Base-by-base conservation (phyloP, 2,329 filamentous ascomycete genomes). In the Metarhizium album region DNA sequence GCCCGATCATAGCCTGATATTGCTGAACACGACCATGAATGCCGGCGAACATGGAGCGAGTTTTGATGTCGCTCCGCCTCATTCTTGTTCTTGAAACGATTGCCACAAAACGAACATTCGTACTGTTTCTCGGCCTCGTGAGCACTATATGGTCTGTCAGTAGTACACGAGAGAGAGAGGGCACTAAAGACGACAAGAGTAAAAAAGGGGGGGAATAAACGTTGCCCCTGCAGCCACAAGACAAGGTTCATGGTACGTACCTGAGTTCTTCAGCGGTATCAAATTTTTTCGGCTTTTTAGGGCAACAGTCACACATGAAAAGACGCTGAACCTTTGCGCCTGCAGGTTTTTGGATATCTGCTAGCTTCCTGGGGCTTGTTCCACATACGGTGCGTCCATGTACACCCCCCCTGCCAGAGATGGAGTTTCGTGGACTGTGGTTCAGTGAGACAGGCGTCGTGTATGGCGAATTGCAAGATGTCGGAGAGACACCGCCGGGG, bases 21-120 rank as follows among this genome's bases (percentile, higher is more conserved):
- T 1, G 90, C 88, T 31, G 90, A 90, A 67, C 93, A 98, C 11
- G 91, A 96, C 93, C 93, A 98, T 46, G 90, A 96, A 70, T 97
- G 90, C 23, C 86, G 84, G 33, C 91, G 83, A 8, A 97, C 78
- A 67, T 97, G 91, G 11, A 97, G 79, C 14, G 90, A 95, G 62
- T 96, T 97, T 63, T 95, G 90, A 65, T 97, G 91, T 31, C 93
- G 82, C 67, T 97, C 91, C 2, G 90, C 90, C 70, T 97, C 93
- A 61, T 97, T 97, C 71, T 97, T 97, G 72, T 97, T 97, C 70
- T 97, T 97, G 74, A 97, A 97, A 11, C 91, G 83, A 65, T 96
- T 96, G 42, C 86, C 86, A 67, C 91, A 97, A 65, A 88, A 97
- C 27, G 82, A 79, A 67, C 91, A 97, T 55, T 87, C 87, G 67